Percentiles rank a stretch among this genome's conserved stretches.
phyloP scores from a whole-genome alignment of 2,329 filamentous ascomycete genomes.

The Sporothrix curviconia region DNA sequence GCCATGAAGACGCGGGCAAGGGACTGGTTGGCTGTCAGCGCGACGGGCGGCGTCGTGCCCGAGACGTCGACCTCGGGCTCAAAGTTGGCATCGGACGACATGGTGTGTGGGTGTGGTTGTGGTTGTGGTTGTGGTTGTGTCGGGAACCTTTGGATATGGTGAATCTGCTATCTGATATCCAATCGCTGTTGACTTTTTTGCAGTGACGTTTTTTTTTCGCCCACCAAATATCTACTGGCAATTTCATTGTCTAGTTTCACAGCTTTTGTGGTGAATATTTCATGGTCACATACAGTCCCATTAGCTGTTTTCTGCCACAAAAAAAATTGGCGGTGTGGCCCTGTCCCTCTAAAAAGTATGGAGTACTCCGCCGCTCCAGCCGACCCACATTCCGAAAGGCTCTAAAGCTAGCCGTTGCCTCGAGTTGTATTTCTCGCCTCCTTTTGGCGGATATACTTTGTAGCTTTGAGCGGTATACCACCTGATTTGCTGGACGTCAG shows the following conservation, averaged over 20 bases:
- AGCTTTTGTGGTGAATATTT: not conserved
- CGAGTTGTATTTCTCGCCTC: not conserved
- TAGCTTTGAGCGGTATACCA: too few species aligned
- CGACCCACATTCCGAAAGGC: too few species aligned
- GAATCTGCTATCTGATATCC: too few species aligned
- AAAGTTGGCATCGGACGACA: conserved; percentile 57
- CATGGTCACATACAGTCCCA: not conserved
- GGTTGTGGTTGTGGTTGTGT: not conserved
- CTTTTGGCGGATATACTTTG: too few species aligned
- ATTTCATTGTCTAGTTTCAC: too few species aligned
- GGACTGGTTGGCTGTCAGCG: conserved; percentile 54
- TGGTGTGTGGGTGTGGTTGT: not conserved
- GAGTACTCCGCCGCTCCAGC: too few species aligned
- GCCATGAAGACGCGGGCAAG: conserved; percentile 71
- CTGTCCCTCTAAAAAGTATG: not conserved
- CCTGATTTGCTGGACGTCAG: too few species aligned
- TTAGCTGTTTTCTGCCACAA: conserved; percentile 3
- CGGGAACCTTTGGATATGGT: too few species aligned
- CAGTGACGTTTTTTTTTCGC: too few species aligned
- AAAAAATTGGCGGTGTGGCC: not conserved
- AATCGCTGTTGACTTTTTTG: too few species aligned
- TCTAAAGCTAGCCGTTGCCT: not conserved
- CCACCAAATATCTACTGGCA: too few species aligned
- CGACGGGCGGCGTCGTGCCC: conserved; percentile 50
- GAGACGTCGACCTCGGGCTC: conserved; percentile 71